These are phyloP conservation scores for Microstegium vimineum DNA, from an alignment of 176 grass and related monocot genomes.

Conservation along the genomic window DNA sequence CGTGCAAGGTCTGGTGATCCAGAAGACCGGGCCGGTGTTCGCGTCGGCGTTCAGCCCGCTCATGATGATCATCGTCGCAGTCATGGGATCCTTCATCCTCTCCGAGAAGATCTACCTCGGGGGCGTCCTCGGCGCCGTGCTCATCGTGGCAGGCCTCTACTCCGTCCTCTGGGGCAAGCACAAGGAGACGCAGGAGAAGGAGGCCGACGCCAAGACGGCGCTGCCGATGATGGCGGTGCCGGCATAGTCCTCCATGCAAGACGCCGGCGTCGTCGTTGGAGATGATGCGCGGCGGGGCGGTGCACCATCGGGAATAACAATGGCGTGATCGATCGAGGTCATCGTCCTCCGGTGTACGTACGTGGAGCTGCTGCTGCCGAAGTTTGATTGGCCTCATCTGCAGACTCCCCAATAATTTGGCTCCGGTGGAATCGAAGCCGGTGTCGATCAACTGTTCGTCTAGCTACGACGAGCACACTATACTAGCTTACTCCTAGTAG, in stretches of 20 bases:
- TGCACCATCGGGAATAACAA: constrained; percentile 5
- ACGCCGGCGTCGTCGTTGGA: too few relatives aligned
- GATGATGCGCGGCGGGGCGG: too few relatives aligned
- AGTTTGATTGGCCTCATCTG: constrained; percentile 22
- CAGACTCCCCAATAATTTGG: constrained; percentile 21
- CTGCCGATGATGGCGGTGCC: constrained; percentile 34
- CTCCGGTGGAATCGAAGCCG: too few relatives aligned
- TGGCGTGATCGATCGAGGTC: constrained; percentile 38
- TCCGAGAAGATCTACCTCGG: constrained; percentile 85
- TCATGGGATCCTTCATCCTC: constrained; percentile 93
- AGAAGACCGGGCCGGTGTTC: constrained; percentile 86
- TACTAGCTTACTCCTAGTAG: neutral
- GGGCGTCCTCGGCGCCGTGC: constrained; percentile 65
- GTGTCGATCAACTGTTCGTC: constrained; percentile 38
- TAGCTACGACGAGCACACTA: constrained; percentile 4
- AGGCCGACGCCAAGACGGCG: constrained; percentile 16
- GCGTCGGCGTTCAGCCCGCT: constrained; percentile 98
- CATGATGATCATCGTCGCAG: constrained; percentile 98
- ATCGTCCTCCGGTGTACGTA: constrained; percentile 31
- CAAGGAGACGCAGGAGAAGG: constrained; percentile 53
- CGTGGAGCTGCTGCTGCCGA: neutral
- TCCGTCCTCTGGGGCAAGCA: constrained; percentile 86
- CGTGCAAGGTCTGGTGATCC: constrained; percentile 85
- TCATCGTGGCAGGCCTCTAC: constrained; percentile 77
- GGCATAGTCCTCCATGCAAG: constrained; percentile 6